Evolutionary conservation across 2,329 filamentous ascomycete species (phyloP), one percentile per base, ranked within the genome.

Genomic region (Beauveria sp.): DNA sequence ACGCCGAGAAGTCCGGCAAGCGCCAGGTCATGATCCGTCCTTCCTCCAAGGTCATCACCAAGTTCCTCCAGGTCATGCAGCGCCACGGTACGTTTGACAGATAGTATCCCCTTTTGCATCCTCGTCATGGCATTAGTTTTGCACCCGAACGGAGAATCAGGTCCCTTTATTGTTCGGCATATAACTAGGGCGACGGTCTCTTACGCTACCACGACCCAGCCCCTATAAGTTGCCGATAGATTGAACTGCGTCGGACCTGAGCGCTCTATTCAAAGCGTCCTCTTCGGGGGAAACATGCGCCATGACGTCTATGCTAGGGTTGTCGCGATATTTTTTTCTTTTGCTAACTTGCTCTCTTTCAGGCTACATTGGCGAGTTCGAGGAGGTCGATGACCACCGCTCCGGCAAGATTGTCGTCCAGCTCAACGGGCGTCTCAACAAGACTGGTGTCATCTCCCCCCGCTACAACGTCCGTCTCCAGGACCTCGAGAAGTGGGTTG

Each of bases 201-300:
- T 77, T 69, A 52, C 69, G 77, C 82, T 20, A 79, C 83, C 80
- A 97, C 92, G 90, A 89, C 88, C 84, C 88, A 87, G 91, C 93
- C 91, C 93, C 91, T 99, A 98, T 99, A 98, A 98, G 87, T 96
- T 87, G 87, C 91, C 93, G 95, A 96, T 90, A 99, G 80, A 99
- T 95, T 78, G 81, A 90, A 52, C 9, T 45, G 62, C 57, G 46
- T 38, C 50, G 56, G 45, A 60, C 57, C 56, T 60, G 62, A 60
- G 55, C 56, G 52, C 62, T 62, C 48, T 62, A 56, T 52, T 54
- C 61, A 49, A 45, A 60, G 56, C 28, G 90, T 81, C 77, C 80
- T 68, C 64, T 66, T 63, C 65, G 90, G 31, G 34, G 22, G 38
- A n/a, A 49, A 31, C 12, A 34, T 22, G 12, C 52, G 60, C 60